A percentile compares a stretch with the other conserved stretches of the same genome.
Evolutionary conservation across 2,329 filamentous ascomycete genomes (phyloP).

Genomic region (Botrytis fragariae): DNA sequence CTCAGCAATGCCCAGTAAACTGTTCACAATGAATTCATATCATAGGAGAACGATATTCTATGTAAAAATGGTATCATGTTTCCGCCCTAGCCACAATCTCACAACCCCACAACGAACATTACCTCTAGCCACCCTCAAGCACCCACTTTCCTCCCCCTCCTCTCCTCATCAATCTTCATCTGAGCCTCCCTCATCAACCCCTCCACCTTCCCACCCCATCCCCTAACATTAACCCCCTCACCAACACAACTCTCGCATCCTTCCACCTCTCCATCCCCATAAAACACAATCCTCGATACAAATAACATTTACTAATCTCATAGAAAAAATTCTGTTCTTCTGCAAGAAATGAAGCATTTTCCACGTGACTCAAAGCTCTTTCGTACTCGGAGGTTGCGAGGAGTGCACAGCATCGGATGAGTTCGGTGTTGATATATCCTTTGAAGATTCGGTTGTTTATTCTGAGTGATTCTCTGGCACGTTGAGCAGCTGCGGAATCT

Average conservation of each 20-base stretch:
- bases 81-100: neutral
- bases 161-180: constrained; percentile 14
- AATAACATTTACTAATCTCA: constrained; percentile 24
- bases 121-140: neutral
- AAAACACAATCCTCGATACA: constrained; percentile 25
- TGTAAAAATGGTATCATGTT: neutral
- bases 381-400: constrained; percentile 15
- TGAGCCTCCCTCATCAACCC: constrained; percentile 22
- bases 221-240: constrained; percentile 26
- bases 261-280: constrained; percentile 23
- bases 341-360: constrained; percentile 21
- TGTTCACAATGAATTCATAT: neutral
- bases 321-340: constrained; percentile 10
- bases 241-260: constrained; percentile 25
- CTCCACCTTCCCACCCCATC: constrained; percentile 15
- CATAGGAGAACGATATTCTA: neutral
- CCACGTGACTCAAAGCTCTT: constrained; percentile 14
- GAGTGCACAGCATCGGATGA: constrained; percentile 21
- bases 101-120: neutral
- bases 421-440: constrained; percentile 21
- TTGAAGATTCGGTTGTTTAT: neutral
- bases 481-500: neutral
- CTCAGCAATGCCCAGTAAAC: neutral
- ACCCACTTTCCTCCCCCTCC: neutral
- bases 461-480: neutral